Conservation (phyloP, 352 stramenopile species). For the Pseudoperonospora humuli region DNA sequence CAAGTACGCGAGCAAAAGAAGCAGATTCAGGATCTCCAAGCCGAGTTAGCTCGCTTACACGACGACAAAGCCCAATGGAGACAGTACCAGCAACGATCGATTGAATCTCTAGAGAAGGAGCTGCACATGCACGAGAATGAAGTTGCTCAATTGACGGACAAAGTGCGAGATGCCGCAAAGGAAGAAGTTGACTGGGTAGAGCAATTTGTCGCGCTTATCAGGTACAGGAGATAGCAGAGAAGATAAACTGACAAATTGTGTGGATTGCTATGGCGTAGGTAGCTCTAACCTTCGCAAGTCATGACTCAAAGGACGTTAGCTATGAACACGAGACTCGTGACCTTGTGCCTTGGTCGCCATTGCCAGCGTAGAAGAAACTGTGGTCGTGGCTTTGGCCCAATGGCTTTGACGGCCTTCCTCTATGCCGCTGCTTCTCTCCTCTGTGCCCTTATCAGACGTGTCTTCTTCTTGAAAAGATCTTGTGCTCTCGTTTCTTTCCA, state of each 20-base stretch:
- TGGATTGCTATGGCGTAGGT: too few species aligned
- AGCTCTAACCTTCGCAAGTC: too few species aligned
- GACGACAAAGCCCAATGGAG: slow-evolving; percentile 5
- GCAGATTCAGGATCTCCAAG: slow-evolving; percentile 10
- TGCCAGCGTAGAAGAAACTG: too few species aligned
- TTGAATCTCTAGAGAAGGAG: slow-evolving; percentile 14
- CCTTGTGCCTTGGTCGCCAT: too few species aligned
- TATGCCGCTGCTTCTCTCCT: too few species aligned
- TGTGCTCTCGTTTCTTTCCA: not conserved
- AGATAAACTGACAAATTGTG: not conserved
- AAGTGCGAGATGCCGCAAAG: slow-evolving; percentile 10
- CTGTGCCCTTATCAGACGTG: too few species aligned
- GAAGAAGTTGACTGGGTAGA: slow-evolving; percentile 20
- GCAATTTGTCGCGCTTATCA: not conserved
- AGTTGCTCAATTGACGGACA: slow-evolving; percentile 3
- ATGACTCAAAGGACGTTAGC: too few species aligned
- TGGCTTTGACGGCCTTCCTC: too few species aligned
- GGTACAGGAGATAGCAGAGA: not conserved
- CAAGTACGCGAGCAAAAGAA: slow-evolving; percentile 14
- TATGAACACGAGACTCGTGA: too few species aligned
- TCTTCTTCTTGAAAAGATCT: not conserved
- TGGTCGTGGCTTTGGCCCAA: too few species aligned
- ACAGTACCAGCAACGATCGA: slow-evolving; percentile 14
- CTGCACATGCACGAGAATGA: slow-evolving; percentile 14
- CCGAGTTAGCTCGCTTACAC: slow-evolving; percentile 11